Evolutionary conservation across 23 red algal genomes (phyloP), one percentile per base, ranked within the genome.

Genomic region (Gracilaria vermiculophylla): DNA sequence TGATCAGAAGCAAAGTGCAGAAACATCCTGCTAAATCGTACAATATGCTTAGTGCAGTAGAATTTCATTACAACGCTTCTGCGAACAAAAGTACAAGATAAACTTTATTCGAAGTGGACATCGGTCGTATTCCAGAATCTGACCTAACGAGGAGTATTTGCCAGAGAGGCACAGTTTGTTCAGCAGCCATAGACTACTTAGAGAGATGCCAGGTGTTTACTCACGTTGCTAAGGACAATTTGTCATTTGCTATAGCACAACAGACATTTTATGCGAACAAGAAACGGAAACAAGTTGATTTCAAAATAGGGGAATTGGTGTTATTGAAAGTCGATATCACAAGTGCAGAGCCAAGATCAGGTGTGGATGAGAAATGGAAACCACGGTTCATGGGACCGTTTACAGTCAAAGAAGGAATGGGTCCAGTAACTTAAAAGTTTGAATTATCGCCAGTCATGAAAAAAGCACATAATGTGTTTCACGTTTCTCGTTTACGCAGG

Each of bases 391-490:
- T 73, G 44, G 81, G 81, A 35, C 81, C 81, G 15, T 72, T 86
- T 52, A 13, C 32, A 37, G 64, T 74, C 14, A 70, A 70, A 31
- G 10, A 76, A 87, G 70, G 61, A 20, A 62, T 87, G 65, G 83
- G 67, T 36, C 67, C 45, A 24, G 67, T 87, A 16, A 87, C 67
- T 60, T 87, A 87, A 20, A 53, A 50, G 47, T 28, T 87, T 44
- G 66, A 87, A 56, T 16, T 77, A 27, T 29, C 83, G 43, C 45
- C 83, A 41, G 0, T 19, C 5, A 75, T 77, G 83, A 60, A 53
- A 31, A 55, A 51, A 75, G 67, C 47, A 44, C 83, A 87, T 28
- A 76, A 87, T 62, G 67, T 87, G 1, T 57, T 87, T 56, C 83
- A 76, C 35, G 83, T 87, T 8, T 76, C 83, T n/a, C n/a, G n/a